Evolutionary conservation across 768 basidiomycete species (phyloP).

Genomic region (Russula sp.): DNA sequence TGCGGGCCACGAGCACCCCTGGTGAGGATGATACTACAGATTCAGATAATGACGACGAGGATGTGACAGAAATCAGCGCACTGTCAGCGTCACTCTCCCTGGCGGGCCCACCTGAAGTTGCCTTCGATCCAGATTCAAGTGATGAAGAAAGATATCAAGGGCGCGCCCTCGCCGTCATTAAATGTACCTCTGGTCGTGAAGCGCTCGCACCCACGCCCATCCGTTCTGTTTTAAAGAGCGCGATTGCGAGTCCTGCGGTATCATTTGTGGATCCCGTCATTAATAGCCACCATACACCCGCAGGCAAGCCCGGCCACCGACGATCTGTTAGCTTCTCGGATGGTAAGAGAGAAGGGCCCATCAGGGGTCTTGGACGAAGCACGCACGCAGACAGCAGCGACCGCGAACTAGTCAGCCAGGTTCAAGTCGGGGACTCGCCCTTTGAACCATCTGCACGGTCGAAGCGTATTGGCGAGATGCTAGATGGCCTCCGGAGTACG

Average conservation of each 20-base stretch:
- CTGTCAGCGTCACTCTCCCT: slow-evolving; percentile 20
- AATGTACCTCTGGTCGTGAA: slow-evolving; percentile 10
- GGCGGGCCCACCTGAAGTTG: slow-evolving; percentile 5
- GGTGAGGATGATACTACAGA: slow-evolving; percentile 36
- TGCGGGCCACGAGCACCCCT: slow-evolving; percentile 23
- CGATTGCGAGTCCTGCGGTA: slow-evolving; percentile 46
- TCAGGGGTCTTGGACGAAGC: slow-evolving; percentile 48
- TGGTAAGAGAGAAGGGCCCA: slow-evolving; percentile 85
- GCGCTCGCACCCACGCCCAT: slow-evolving; percentile 30
- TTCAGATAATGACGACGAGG: slow-evolving; percentile 27
- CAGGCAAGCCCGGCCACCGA: slow-evolving; percentile 43
- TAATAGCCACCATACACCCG: slow-evolving; percentile 48
- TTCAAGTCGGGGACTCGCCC: slow-evolving; percentile 19
- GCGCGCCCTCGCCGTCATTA: slow-evolving; percentile 13
- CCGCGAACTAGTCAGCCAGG: slow-evolving; percentile 22
- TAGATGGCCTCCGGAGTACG: slow-evolving; percentile 63
- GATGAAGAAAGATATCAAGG: slow-evolving; percentile 13
- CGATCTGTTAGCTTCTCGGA: slow-evolving; percentile 97
- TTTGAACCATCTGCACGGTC: slow-evolving; percentile 59
- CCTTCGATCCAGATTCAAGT: slow-evolving; percentile 14
- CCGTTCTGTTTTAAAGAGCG: slow-evolving; percentile 38
- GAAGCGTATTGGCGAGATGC: slow-evolving; percentile 74
- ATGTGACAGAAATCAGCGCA: slow-evolving; percentile 23
- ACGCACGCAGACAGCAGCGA: slow-evolving; percentile 34
- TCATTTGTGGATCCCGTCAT: slow-evolving; percentile 48